Conservation (phyloP, 2,329 filamentous ascomycete species). For the Xenoacremonium recifei region DNA sequence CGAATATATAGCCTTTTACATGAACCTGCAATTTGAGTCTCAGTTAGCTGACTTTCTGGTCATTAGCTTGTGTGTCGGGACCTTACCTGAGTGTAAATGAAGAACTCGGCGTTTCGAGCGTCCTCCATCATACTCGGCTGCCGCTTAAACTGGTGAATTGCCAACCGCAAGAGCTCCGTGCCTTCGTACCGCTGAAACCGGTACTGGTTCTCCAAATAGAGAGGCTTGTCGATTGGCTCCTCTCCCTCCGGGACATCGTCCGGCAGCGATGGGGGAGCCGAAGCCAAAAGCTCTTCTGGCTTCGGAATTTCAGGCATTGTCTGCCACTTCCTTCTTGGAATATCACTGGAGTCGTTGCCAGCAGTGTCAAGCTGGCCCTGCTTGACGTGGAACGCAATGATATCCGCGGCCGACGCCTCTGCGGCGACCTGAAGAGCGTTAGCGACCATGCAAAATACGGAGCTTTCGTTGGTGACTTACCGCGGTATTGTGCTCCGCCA, state of each 20-base stretch:
- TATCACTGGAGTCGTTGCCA: too few relatives aligned
- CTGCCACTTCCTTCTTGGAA: slow-evolving; percentile 11
- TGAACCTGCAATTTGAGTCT: too few relatives aligned
- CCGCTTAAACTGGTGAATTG: slow-evolving; percentile 55
- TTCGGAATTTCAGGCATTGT: slow-evolving; percentile 21
- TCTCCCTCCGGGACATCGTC: not conserved
- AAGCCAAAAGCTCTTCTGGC: slow-evolving; percentile 20
- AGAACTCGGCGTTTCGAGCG: slow-evolving; percentile 47
- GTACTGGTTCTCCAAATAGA: slow-evolving; percentile 74
- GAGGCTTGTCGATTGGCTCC: slow-evolving; percentile 19
- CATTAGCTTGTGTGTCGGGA: too few relatives aligned
- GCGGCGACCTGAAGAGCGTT: not conserved
- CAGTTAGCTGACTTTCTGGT: too few relatives aligned
- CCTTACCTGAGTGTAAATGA: slow-evolving; percentile 68
- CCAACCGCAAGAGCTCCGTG: slow-evolving; percentile 65
- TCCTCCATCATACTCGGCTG: slow-evolving; percentile 58
- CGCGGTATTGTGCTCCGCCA: too few relatives aligned
- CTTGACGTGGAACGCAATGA: slow-evolving; percentile 6
- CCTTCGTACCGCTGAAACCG: slow-evolving; percentile 74
- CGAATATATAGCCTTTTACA: slow-evolving; percentile 63
- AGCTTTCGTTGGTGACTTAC: too few relatives aligned
- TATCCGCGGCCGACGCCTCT: not conserved
- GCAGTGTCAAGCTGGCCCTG: not conserved
- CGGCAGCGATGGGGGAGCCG: slow-evolving; percentile 14
- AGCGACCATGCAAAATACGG: too few relatives aligned